These are phyloP conservation scores for Fusarium albosuccineum DNA, from an alignment of 2,329 filamentous ascomycete species.

Conservation along the genomic window DNA sequence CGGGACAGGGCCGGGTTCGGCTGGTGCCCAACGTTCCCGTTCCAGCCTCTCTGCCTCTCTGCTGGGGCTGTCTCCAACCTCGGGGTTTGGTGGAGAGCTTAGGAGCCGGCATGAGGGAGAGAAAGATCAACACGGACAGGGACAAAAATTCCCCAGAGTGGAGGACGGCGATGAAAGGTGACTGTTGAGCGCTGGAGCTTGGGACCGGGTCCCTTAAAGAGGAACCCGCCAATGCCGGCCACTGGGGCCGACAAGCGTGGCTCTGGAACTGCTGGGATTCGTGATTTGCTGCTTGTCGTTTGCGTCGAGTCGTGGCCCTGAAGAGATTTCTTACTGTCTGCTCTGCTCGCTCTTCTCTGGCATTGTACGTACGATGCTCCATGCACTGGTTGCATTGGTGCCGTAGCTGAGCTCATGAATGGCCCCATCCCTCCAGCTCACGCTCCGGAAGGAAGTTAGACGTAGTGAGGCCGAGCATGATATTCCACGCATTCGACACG, in stretches of 20 bases:
- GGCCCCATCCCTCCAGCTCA: not conserved
- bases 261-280: conserved; percentile 29
- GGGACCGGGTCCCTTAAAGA: conserved; percentile 20
- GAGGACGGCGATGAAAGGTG: conserved; percentile 3
- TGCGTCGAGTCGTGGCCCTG: conserved; percentile 3
- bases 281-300: conserved; percentile 15
- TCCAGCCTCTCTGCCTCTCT: conserved; percentile 10
- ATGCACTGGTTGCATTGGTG: conserved; percentile 13
- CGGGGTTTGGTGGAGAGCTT: conserved; percentile 34
- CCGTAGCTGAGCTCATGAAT: conserved; percentile 8
- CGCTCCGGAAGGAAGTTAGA: not conserved
- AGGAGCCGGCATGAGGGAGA: conserved; percentile 19
- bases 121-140: conserved; percentile 34
- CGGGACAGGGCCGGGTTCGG: conserved; percentile 14
- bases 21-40: conserved; percentile 29
- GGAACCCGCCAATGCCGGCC: conserved; percentile 37
- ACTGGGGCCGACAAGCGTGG: conserved; percentile 44
- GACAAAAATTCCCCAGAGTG: conserved; percentile 23
- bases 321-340: not conserved
- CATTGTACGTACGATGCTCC: not conserved
- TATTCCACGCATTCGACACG: not conserved
- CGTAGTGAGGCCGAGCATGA: conserved; percentile 1
- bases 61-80: conserved; percentile 21
- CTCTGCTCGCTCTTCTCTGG: not conserved
- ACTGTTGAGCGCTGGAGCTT: conserved; percentile 23